phyloP scores from a whole-genome alignment of 1,139 yeast genomes.

The Lodderomyces beijingensis region DNA sequence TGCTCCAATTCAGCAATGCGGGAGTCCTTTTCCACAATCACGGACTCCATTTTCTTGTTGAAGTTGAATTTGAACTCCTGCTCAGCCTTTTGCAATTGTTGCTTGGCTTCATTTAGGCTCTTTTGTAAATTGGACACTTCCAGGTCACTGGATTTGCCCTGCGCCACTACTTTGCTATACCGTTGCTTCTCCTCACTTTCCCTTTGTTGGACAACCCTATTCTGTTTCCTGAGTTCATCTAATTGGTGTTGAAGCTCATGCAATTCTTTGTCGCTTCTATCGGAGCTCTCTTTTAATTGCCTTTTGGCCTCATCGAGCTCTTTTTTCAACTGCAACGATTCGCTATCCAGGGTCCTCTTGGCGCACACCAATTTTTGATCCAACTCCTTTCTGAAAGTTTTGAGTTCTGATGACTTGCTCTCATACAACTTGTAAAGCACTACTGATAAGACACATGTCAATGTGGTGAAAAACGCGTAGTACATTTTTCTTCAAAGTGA shows the following conservation, averaged over 20 bases:
- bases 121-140: conserved; percentile 4
- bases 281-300: background rate
- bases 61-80: conserved; percentile 25
- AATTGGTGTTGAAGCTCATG: conserved; percentile 7
- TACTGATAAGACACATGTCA: conserved; percentile 24
- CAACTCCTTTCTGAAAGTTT: conserved; percentile 11
- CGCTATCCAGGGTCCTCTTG: conserved; percentile 4
- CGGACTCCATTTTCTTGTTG: conserved; percentile 26
- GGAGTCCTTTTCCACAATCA: conserved; percentile 24
- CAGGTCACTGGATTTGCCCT: conserved; percentile 1
- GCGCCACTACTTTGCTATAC: conserved; percentile 2
- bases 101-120: conserved; percentile 3
- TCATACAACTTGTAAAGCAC: conserved; percentile 24
- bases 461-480: too few relatives aligned
- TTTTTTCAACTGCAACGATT: conserved; percentile 3
- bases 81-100: conserved; percentile 12
- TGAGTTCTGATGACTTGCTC: conserved; percentile 21
- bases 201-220: conserved; percentile 4
- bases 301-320: conserved; percentile 4
- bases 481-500: too few relatives aligned
- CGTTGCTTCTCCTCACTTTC: conserved; percentile 2
- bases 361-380: conserved; percentile 3
- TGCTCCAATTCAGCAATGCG: conserved; percentile 14
- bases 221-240: conserved; percentile 4
- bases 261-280: background rate